Conservation (phyloP, 2,329 filamentous ascomycete genomes). For the Cercospora sesami region DNA sequence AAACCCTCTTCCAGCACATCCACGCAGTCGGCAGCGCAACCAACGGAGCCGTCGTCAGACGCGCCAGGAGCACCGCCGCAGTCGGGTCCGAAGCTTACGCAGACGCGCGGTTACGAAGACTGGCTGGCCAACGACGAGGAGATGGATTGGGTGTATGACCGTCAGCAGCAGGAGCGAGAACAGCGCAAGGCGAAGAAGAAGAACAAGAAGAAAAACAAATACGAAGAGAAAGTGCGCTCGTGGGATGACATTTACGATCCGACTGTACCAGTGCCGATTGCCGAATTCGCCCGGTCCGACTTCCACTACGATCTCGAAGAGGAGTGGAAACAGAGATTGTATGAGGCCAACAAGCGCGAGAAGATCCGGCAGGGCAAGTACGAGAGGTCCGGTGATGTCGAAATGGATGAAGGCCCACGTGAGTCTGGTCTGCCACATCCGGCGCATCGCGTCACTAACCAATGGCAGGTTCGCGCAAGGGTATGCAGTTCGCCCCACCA, state of each 20-base stretch:
- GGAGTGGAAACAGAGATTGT: constrained; percentile 75
- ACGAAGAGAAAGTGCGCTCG: constrained; percentile 52
- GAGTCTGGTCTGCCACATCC: not conserved
- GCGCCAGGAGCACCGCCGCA: constrained; percentile 27
- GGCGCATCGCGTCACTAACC: constrained; percentile 13
- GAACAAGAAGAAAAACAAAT: constrained; percentile 58
- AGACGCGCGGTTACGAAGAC: constrained; percentile 67
- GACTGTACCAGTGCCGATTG: constrained; percentile 75
- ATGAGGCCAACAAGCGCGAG: constrained; percentile 64
- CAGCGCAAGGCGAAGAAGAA: constrained; percentile 78
- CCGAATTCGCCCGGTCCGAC: constrained; percentile 80
- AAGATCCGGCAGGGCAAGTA: constrained; percentile 45
- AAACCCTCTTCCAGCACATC: constrained; percentile 33
- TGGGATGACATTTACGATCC: constrained; percentile 95
- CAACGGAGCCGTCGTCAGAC: constrained; percentile 31
- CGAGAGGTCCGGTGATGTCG: constrained; percentile 42
- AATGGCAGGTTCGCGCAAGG: constrained; percentile 36
- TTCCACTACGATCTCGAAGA: constrained; percentile 81
- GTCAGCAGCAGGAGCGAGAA: constrained; percentile 62
- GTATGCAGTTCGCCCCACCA: constrained; percentile 38
- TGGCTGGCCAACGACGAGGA: constrained; percentile 86
- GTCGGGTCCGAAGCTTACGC: constrained; percentile 36
- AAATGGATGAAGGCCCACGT: constrained; percentile 40
- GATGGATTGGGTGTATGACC: constrained; percentile 53
- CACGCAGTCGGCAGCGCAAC: constrained; percentile 24